Base-by-base conservation (phyloP, 257 asterid species). In the Solanum virginianum region DNA sequence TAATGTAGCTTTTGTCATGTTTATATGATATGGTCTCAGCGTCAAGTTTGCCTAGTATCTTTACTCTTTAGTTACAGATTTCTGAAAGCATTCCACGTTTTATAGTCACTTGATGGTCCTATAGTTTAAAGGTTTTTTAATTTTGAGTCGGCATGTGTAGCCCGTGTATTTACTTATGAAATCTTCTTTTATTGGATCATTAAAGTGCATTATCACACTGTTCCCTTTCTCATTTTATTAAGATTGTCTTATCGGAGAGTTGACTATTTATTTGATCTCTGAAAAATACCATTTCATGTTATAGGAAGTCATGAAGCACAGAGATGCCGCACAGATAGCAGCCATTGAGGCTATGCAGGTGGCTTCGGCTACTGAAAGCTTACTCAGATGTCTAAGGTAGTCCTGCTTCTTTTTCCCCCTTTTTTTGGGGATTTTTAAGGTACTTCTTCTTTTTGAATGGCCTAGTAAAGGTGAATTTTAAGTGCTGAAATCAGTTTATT, bases 261-360 rank as follows among this genome's bases (percentile, higher is more conserved):
- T 16, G 15, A 51, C 26, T 53, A 79, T 29, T 53, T 79, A 26
- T 79, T 53, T 79, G 16, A 26, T 79, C 65, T 53, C 49, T 51
- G 17, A 53, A 79, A 75, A 29, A 26, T 53, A 79, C n/a, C 65
- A 16, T 51, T 54, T 26, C 47, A 16, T 53, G 65, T 74, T 82
- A 57, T 92, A 96, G 99, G 98, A 96, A 85, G 94, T 95, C 45
- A 75, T 94, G 88, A 96, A 88, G 94, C 92, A 94, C 88, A 93
- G 98, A 91, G 97, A 93, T 84, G 89, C 98, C 29, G 98, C 98
- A 22, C 98, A 95, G 90, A 87, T 92, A 29, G 98, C 98, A 86
- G 99, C 99, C 55, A 91, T 92, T 85, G 99, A 95, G 89, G 99
- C 99, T 85, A 91, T 95, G 90, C 97, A 93, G 88, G 98, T 94